phyloP scores from a whole-genome alignment of 2,329 filamentous ascomycete genomes.

The Fusarium papillatum region DNA sequence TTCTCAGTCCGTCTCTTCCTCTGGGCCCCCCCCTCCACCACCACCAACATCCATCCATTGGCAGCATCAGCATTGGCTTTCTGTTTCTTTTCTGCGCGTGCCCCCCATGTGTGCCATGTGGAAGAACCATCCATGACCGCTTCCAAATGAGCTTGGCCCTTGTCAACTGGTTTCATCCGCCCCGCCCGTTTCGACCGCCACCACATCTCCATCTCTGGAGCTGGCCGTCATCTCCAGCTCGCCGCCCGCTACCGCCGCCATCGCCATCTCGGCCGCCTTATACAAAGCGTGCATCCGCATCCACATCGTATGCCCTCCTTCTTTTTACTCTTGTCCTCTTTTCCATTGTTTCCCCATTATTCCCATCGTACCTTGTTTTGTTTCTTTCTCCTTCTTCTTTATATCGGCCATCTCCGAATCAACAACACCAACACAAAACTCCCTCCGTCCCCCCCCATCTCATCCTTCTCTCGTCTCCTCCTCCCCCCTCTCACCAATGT shows the following conservation, averaged over 20 bases:
- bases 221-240: conserved; percentile 64
- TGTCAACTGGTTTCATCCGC: conserved; percentile 57
- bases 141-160: conserved; percentile 61
- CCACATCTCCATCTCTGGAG: conserved; percentile 55
- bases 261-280: conserved; percentile 29
- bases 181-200: conserved; percentile 55
- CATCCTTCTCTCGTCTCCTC: neutral
- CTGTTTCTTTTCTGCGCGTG: conserved; percentile 44
- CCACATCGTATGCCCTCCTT: conserved; percentile 39
- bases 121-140: conserved; percentile 51
- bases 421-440: conserved; percentile 7
- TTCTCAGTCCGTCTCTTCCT: conserved; percentile 28
- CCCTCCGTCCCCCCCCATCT: neutral
- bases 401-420: neutral
- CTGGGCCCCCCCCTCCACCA: conserved; percentile 26
- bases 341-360: conserved; percentile 14
- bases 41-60: conserved; percentile 46
- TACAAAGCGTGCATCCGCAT: conserved; percentile 43
- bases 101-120: conserved; percentile 46
- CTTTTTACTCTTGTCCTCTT: conserved; percentile 28
- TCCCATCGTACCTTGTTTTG: conserved; percentile 5
- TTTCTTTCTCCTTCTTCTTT: conserved; percentile 1
- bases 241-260: conserved; percentile 30
- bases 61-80: conserved; percentile 53
- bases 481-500: neutral